These are phyloP conservation scores for Ceratobasidium sp. DNA, from an alignment of 1,284 basidiomycete genomes.

Conservation along the genomic window DNA sequence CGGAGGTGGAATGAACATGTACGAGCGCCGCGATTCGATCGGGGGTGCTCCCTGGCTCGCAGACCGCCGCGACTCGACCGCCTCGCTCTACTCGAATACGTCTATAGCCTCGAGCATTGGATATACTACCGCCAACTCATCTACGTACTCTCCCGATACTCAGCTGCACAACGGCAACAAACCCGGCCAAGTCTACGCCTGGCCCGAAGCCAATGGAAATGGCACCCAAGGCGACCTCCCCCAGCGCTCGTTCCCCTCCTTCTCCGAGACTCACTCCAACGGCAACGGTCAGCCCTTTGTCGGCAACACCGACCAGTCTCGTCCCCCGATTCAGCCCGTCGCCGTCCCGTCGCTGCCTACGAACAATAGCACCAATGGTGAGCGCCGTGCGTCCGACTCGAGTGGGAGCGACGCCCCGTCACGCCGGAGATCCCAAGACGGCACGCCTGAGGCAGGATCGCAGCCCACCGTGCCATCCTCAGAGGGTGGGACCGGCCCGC, in stretches of 20 bases:
- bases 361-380: constrained; percentile 23
- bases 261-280: constrained; percentile 39
- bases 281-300: constrained; percentile 28
- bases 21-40: constrained; percentile 75
- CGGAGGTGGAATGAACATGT: constrained; percentile 69
- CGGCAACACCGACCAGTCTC: constrained; percentile 16
- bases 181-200: constrained; percentile 38
- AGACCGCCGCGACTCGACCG: constrained; percentile 76
- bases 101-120: constrained; percentile 62
- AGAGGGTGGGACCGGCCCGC: constrained; percentile 7
- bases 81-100: constrained; percentile 71
- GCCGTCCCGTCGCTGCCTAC: constrained; percentile 40
- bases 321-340: constrained; percentile 31
- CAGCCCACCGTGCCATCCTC: constrained; percentile 35
- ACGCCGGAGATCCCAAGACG: constrained; percentile 18
- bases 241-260: constrained; percentile 42
- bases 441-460: constrained; percentile 39
- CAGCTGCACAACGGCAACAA: constrained; percentile 42
- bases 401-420: constrained; percentile 38
- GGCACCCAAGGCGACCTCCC: constrained; percentile 33
- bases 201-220: constrained; percentile 39
- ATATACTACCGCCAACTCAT: constrained; percentile 65
- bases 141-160: constrained; percentile 62
- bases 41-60: constrained; percentile 62
- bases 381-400: constrained; percentile 38